These are phyloP conservation scores for Mycena indigotica DNA, from an alignment of 768 basidiomycete species.

Conservation along the genomic window DNA sequence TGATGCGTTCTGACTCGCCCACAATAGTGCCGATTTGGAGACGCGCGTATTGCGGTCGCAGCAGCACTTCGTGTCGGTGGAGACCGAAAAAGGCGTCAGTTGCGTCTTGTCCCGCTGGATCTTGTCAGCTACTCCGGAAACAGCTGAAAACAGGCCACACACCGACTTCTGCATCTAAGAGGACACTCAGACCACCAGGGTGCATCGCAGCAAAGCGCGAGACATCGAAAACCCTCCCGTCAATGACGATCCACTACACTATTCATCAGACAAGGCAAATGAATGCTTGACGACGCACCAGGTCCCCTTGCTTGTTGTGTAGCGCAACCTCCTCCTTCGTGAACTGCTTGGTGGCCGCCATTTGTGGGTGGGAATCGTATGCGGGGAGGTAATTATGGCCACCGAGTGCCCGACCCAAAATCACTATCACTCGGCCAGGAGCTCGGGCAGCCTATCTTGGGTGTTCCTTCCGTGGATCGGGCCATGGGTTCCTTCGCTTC, in stretches of 20 bases:
- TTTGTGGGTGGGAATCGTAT: too few species aligned
- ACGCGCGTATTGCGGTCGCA: slow-evolving; percentile 45
- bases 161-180: slow-evolving; percentile 70
- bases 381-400: too few species aligned
- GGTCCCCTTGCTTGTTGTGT: neutral
- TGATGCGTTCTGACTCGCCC: slow-evolving; percentile 52
- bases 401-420: too few species aligned
- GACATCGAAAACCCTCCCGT: slow-evolving; percentile 82
- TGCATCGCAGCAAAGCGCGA: slow-evolving; percentile 80
- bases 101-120: slow-evolving; percentile 57
- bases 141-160: neutral
- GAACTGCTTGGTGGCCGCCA: neutral
- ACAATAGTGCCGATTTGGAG: slow-evolving; percentile 64
- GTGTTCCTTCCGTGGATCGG: too few species aligned
- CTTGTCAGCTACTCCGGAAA: too few species aligned
- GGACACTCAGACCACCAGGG: slow-evolving; percentile 78
- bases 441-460: too few species aligned
- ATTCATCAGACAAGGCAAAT: too few species aligned
- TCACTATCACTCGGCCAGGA: too few species aligned
- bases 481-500: too few species aligned
- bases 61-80: slow-evolving; percentile 43
- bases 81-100: slow-evolving; percentile 45
- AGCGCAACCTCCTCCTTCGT: neutral
- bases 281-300: neutral
- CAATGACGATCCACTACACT: slow-evolving; percentile 33